Evolutionary conservation across 805 yeast genomes (phyloP).

Genomic region (Ogataea glucozyma): DNA sequence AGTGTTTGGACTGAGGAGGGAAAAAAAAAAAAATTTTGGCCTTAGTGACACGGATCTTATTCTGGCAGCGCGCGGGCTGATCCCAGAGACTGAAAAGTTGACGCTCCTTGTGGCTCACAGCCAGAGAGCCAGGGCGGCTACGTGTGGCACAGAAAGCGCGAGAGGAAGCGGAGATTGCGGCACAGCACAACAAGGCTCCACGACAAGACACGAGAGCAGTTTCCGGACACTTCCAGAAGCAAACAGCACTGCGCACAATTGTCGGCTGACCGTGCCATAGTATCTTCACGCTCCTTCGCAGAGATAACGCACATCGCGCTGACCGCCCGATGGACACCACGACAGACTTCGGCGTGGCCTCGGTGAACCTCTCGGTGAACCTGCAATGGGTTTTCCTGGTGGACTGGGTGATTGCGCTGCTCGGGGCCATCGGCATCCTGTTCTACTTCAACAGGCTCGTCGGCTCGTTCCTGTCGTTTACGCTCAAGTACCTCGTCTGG

Average conservation of each 20-base stretch:
- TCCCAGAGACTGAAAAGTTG: no score
- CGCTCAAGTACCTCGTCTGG: constrained; percentile 63
- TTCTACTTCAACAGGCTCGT: constrained; percentile 76
- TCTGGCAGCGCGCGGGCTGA: no score
- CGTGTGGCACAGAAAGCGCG: no score
- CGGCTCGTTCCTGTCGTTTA: constrained; percentile 57
- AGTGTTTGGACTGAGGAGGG: background rate
- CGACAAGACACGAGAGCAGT: no score
- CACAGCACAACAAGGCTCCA: no score
- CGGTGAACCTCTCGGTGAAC: constrained; percentile 31
- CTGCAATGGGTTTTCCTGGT: constrained; percentile 73
- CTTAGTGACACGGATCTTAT: background rate
- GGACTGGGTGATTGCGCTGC: constrained; percentile 74
- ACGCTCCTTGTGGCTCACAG: no score
- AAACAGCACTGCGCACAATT: no score
- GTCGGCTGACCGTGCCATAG: no score
- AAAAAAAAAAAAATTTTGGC: background rate
- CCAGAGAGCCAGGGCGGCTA: no score
- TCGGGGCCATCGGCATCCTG: constrained; percentile 60
- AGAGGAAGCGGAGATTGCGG: no score
- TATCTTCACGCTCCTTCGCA: no score
- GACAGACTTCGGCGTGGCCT: constrained; percentile 27
- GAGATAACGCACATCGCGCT: background rate
- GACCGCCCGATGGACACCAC: constrained; percentile 26
- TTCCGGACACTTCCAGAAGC: no score